Base-by-base conservation (phyloP, 2,329 filamentous ascomycete species). In the Pleoardoris graminearum region DNA sequence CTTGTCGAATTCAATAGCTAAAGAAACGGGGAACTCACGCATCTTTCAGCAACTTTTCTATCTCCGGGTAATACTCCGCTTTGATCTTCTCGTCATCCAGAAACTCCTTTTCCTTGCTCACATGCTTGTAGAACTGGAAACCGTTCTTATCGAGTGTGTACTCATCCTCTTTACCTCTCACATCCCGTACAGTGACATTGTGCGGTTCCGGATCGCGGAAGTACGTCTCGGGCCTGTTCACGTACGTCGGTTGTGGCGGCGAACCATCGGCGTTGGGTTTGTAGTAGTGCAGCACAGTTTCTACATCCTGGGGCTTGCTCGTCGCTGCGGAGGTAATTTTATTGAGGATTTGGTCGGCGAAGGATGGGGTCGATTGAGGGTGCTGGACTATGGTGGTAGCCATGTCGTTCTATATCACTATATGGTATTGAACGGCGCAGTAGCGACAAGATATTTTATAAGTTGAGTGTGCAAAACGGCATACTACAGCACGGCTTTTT, bases 101-200 rank as follows among this genome's bases (percentile, higher is more conserved):
- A 43, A 74, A 75, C 3, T 69, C 68, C 47, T 72, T 74, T 55
- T 74, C 71, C 3, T 41, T 41, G 23, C 64, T 69, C 14, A 43
- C 55, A 37, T 70, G 61, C 12, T 61, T 58, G 54, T 70, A 60
- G 30, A 73, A 57, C 48, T 73, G 62, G 54, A 75, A 75, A 5
- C 73, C 77, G 25, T 72, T 76, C 3, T 54, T 66, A 48, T 79
- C 76, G 1, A 79, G 66, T 1, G 63, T 75, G 57, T 72, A 78
- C 16, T 75, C 63, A 5, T 71, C 60, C 58, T 80, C 77, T 5
- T 74, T 67, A 0, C 78, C 79, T 16, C 73, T 64, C 22, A 80
- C 73, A 57, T 82, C 80, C 27, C 73, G 72, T 30, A 80, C 62
- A 3, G 62, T 68, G 5, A 62, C 62, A 5, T 58, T 52, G 35